Conservation (phyloP, 1,284 basidiomycete genomes). For the Irpex sp. region DNA sequence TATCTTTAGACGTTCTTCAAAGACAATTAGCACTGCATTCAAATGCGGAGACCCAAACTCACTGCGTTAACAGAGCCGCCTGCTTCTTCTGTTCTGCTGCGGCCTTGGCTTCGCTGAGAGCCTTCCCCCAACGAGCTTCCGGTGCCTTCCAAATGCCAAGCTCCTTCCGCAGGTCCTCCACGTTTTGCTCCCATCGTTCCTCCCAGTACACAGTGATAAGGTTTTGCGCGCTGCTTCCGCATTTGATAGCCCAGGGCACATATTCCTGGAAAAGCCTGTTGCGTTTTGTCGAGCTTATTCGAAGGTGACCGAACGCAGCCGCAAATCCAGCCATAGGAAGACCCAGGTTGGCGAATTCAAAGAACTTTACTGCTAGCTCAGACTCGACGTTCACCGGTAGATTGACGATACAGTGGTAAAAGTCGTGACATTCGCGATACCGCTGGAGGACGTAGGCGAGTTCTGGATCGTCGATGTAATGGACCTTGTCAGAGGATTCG, state of each 20-base stretch:
- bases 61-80: background rate
- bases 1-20: background rate
- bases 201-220: slow-evolving; percentile 96
- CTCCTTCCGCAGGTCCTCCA: slow-evolving; percentile 76
- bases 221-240: slow-evolving; percentile 68
- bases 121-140: slow-evolving; percentile 55
- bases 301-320: slow-evolving; percentile 69
- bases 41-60: background rate
- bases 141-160: slow-evolving; percentile 82
- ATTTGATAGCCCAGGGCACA: slow-evolving; percentile 86
- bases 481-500: slow-evolving; percentile 52
- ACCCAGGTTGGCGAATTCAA: slow-evolving; percentile 91
- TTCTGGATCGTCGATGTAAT: slow-evolving; percentile 90
- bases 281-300: slow-evolving; percentile 52
- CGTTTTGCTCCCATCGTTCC: slow-evolving; percentile 82
- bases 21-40: background rate
- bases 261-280: slow-evolving; percentile 69
- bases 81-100: slow-evolving; percentile 26
- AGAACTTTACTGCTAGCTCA: slow-evolving; percentile 94
- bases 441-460: slow-evolving; percentile 97
- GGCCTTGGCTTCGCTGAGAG: slow-evolving; percentile 48
- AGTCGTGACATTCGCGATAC: slow-evolving; percentile 96
- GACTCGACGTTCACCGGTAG: slow-evolving; percentile 88
- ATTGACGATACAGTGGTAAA: slow-evolving; percentile 87
- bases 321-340: slow-evolving; percentile 87